Evolutionary conservation across 768 basidiomycete genomes (phyloP).

Genomic region (Russula vinacea): DNA sequence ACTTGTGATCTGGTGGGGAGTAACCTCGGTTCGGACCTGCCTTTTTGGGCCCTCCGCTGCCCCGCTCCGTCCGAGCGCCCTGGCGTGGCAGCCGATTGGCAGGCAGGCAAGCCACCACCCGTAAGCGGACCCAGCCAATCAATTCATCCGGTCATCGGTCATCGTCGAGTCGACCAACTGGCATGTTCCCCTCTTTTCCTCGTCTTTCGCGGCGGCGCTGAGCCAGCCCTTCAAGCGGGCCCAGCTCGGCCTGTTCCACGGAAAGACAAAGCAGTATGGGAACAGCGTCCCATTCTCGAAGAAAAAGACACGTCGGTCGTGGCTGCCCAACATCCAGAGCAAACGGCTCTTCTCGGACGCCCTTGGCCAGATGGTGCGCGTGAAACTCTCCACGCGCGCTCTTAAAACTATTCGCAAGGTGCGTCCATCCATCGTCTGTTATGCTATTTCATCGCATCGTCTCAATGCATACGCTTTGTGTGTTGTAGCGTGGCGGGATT

Average conservation of each 20-base stretch:
- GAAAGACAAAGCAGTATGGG: constrained; percentile 73
- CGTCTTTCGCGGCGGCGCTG: constrained; percentile 35
- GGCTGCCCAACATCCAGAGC: constrained; percentile 83
- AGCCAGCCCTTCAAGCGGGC: constrained; percentile 78
- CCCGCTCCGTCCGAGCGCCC: constrained; percentile 5
- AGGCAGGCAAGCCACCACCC: neutral
- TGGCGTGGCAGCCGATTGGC: neutral
- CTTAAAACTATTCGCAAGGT: constrained; percentile 85
- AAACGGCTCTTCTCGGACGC: constrained; percentile 71
- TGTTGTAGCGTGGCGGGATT: constrained; percentile 35
- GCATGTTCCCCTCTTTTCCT: constrained; percentile 40
- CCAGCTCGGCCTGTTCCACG: constrained; percentile 79
- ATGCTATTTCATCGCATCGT: neutral
- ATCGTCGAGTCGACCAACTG: too few relatives aligned
- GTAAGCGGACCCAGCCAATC: neutral
- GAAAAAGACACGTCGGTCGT: constrained; percentile 81
- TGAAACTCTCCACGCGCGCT: constrained; percentile 75
- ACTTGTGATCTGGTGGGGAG: constrained; percentile 2
- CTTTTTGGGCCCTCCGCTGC: constrained; percentile 12
- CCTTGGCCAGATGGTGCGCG: constrained; percentile 52
- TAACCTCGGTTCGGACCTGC: constrained; percentile 15
- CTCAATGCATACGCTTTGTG: neutral
- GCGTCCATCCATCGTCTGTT: constrained; percentile 24
- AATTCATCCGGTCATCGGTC: too few relatives aligned
- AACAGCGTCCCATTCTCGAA: constrained; percentile 90